Conservation (phyloP, 2,329 filamentous ascomycete genomes). For the Monosporascus ibericus region DNA sequence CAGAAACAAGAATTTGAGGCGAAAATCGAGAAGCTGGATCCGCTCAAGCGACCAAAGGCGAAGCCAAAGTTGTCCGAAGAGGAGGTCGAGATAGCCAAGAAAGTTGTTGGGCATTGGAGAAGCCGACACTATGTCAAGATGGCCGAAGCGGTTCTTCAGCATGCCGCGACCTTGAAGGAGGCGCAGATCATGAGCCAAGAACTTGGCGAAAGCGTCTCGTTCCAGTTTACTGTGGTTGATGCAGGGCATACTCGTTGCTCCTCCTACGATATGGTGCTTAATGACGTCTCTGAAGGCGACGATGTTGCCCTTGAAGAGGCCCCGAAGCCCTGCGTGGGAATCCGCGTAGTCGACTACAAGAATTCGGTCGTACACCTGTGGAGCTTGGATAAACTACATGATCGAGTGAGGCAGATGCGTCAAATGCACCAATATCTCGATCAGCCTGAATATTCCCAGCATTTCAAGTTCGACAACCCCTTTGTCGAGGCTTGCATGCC, state of each 20-base stretch:
- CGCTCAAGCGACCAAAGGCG: slow-evolving; percentile 53
- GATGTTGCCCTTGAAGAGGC: slow-evolving; percentile 75
- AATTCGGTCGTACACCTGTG: slow-evolving; percentile 82
- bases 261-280: slow-evolving; percentile 93
- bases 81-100: slow-evolving; percentile 65
- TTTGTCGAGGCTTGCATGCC: slow-evolving; percentile 90
- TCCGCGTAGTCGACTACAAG: slow-evolving; percentile 87
- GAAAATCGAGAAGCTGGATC: slow-evolving; percentile 71
- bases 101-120: slow-evolving; percentile 68
- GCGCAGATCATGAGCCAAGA: slow-evolving; percentile 97
- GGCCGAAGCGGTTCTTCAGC: slow-evolving; percentile 85
- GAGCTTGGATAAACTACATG: slow-evolving; percentile 88
- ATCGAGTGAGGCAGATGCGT: slow-evolving; percentile 84
- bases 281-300: slow-evolving; percentile 81
- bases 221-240: slow-evolving; percentile 91
- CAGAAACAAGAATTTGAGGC: slow-evolving; percentile 82
- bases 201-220: slow-evolving; percentile 85
- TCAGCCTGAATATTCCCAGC: slow-evolving; percentile 88
- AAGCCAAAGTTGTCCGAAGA: slow-evolving; percentile 61
- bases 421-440: slow-evolving; percentile 97
- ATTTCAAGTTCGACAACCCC: slow-evolving; percentile 87
- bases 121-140: slow-evolving; percentile 84
- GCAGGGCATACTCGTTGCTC: slow-evolving; percentile 83
- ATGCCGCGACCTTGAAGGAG: slow-evolving; percentile 84
- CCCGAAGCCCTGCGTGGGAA: slow-evolving; percentile 82